Percentiles rank a stretch among this genome's conserved stretches.
These are phyloP conservation scores for Globisporangium parvum DNA, from an alignment of 352 stramenopile genomes.

Conservation along the genomic window DNA sequence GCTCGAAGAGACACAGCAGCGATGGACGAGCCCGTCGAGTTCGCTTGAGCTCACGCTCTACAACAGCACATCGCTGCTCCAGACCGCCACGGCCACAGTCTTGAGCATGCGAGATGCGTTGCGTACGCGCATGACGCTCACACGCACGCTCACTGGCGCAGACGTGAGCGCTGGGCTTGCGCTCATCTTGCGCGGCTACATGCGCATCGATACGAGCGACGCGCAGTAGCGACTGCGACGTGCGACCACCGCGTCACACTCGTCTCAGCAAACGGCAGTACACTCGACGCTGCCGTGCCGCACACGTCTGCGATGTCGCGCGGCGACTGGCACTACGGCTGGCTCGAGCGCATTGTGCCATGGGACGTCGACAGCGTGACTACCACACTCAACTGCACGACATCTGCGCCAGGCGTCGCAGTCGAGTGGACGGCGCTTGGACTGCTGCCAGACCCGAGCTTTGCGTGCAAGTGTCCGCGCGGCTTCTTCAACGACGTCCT, in stretches of 20 bases:
- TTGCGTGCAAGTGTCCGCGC: constrained; percentile 48
- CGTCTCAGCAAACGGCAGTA: constrained; percentile 18
- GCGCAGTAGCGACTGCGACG: constrained; percentile 1
- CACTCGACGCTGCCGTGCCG: background rate
- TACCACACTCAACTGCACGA: constrained; percentile 38
- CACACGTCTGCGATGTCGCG: constrained; percentile 3
- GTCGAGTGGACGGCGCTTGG: constrained; percentile 52
- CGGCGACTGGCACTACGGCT: constrained; percentile 32
- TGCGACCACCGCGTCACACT: constrained; percentile 28
- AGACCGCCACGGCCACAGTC: constrained; percentile 26
- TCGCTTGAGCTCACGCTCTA: constrained; percentile 15
- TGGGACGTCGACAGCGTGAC: constrained; percentile 31
- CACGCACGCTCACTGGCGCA: constrained; percentile 23
- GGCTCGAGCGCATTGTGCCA: constrained; percentile 22
- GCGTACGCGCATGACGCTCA: constrained; percentile 16
- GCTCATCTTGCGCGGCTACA: constrained; percentile 39
- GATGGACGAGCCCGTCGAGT: constrained; percentile 21
- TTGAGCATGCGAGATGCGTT: constrained; percentile 20
- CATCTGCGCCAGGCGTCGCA: constrained; percentile 16
- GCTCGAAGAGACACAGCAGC: constrained; percentile 18
- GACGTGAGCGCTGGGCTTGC: constrained; percentile 35
- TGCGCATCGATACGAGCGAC: constrained; percentile 7
- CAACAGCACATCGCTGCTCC: constrained; percentile 32
- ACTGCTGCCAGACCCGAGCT: constrained; percentile 43
- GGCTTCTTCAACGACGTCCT: constrained; percentile 43